Evolutionary conservation across 257 asterid genomes (phyloP), one percentile per base, ranked within the genome.

Genomic region (Solanum arcanum): DNA sequence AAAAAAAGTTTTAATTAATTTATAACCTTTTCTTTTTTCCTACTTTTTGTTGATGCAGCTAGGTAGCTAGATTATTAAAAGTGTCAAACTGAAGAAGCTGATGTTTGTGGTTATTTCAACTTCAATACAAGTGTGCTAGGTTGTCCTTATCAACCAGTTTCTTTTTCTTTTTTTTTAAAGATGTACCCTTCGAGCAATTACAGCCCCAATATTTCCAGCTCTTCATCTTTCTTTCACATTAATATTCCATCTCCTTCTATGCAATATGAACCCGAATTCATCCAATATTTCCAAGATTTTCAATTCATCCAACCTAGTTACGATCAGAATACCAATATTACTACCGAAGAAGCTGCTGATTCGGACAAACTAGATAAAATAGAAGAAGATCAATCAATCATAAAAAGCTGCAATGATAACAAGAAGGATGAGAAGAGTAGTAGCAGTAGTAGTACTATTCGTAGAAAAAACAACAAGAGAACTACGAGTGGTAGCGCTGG

Each of bases 241-340:
- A 35, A 72, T 72, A 72, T 90, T 12, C 90, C 93, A n/a, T 90
- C 94, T 87, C 94, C 94, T 13, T 89, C 49, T 70, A 70, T 76
- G 56, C 87, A 64, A 13, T 86, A 87, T 33, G 94, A 91, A 18
- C 93, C 90, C n/a, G 92, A 91, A 85, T 47, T 87, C 33, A 82
- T 89, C 76, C 91, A 92, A 69, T 88, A 89, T 37, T 59, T 89
- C 82, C 89, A 87, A 9, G 91, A 91, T 16, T 88, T 66, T 76
- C 86, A 89, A 64, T 49, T 86, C 39, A 87, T 42, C 41, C 87
- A 85, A 11, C 46, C 60, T 7, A 15, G 15, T 15, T 15, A 35
- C 10, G 56, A 74, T 23, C 41, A 74, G 3, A 25, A 13, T 47
- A 13, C 66, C 8, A 84, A 5, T 31, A 47, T 42, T 11, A 39